Evolutionary conservation across 768 basidiomycete genomes (phyloP).

Genomic region (Fomitopsis pulvina): DNA sequence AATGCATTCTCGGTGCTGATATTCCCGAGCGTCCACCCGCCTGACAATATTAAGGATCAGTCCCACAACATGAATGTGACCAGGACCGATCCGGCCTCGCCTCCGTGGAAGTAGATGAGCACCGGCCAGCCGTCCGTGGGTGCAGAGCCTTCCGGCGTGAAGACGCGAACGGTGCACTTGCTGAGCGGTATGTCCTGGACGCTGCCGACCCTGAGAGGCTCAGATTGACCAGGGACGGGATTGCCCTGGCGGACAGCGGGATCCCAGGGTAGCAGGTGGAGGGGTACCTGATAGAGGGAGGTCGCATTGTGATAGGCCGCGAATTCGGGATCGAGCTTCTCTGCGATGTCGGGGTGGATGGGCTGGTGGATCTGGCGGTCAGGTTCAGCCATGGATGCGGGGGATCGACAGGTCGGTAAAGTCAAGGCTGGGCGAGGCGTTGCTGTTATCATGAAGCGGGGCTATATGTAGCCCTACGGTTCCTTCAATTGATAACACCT

Average conservation of each 20-base stretch:
- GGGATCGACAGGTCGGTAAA: not conserved
- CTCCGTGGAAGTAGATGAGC: conserved; percentile 72
- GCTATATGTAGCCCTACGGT: no score
- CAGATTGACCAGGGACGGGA: conserved; percentile 50
- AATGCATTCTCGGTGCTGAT: conserved; percentile 57
- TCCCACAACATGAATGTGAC: not conserved
- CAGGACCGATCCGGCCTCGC: conserved; percentile 26
- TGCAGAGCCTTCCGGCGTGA: conserved; percentile 48
- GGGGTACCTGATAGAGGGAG: conserved; percentile 38
- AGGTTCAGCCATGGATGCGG: not conserved
- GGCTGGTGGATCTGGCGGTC: conserved; percentile 33
- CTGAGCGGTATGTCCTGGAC: conserved; percentile 46
- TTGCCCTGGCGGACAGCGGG: conserved; percentile 46
- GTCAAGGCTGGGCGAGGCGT: no score
- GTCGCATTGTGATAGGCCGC: conserved; percentile 50
- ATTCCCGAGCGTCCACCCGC: conserved; percentile 73
- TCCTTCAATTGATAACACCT: no score
- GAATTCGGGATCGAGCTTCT: conserved; percentile 61
- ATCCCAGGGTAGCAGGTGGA: conserved; percentile 57
- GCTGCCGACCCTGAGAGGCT: conserved; percentile 48
- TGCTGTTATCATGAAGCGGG: no score
- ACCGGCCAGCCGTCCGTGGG: conserved; percentile 63
- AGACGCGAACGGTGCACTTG: conserved; percentile 52
- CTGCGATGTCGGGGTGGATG: conserved; percentile 54
- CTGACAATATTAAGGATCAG: conserved; percentile 26